Conservation (phyloP, 2,329 filamentous ascomycete species). For the Clonostachys solani region DNA sequence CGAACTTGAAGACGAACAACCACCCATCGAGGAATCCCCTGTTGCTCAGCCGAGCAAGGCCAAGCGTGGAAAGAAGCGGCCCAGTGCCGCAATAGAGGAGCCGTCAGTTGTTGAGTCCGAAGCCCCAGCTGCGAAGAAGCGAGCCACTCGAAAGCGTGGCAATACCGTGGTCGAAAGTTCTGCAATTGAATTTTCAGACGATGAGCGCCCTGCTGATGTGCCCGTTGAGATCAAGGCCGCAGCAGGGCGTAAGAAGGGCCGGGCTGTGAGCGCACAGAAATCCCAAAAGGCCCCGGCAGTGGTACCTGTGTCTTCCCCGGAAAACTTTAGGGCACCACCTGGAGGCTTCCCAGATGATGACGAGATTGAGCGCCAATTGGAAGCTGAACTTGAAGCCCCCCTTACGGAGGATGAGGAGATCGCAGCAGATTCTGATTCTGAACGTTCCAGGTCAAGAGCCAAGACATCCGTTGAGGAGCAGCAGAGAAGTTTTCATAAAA, state of each 20-base stretch:
- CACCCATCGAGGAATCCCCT: conserved; percentile 9
- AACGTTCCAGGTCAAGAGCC: conserved; percentile 16
- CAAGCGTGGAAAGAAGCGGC: conserved; percentile 56
- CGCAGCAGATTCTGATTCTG: conserved; percentile 39
- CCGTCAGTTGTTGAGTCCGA: conserved; percentile 34
- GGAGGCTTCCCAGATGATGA: conserved; percentile 51
- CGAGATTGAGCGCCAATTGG: conserved; percentile 61
- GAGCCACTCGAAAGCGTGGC: conserved; percentile 43
- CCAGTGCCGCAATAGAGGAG: conserved; percentile 55
- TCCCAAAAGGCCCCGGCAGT: conserved; percentile 40
- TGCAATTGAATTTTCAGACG: conserved; percentile 27
- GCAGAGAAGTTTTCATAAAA: background rate
- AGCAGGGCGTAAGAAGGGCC: conserved; percentile 36
- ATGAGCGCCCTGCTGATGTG: conserved; percentile 13
- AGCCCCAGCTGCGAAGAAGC: conserved; percentile 54
- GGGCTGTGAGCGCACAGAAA: conserved; percentile 17
- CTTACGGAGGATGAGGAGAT: conserved; percentile 49
- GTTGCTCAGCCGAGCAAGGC: conserved; percentile 31
- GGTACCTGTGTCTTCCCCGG: conserved; percentile 40
- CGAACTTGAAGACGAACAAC: conserved; percentile 15
- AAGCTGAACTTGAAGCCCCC: conserved; percentile 58
- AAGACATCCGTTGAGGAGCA: conserved; percentile 18
- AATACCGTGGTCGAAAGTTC: conserved; percentile 39
- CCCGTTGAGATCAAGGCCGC: conserved; percentile 14
- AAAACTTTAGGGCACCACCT: conserved; percentile 28